Percentiles rank a stretch among this genome's conserved stretches.
These are phyloP conservation scores for Ogataea henricii DNA, from an alignment of 805 yeast genomes.

Conservation along the genomic window DNA sequence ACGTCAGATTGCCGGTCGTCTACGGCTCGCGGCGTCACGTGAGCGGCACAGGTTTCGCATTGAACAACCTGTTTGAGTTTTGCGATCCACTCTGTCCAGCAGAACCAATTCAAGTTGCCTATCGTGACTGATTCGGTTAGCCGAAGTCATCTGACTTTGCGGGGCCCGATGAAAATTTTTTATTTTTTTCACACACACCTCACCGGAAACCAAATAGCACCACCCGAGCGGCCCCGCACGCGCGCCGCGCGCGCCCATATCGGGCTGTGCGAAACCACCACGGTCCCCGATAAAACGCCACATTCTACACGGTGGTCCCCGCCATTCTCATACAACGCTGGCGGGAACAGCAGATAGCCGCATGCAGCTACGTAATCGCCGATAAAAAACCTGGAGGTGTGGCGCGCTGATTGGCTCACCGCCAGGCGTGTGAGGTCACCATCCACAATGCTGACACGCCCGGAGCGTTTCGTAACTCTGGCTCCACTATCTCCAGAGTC, in stretches of 20 bases:
- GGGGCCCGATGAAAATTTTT: conserved; percentile 2
- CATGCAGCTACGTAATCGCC: conserved; percentile 7
- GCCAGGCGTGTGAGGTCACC: background rate
- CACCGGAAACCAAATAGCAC: background rate
- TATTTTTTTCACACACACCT: background rate
- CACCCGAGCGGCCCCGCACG: background rate
- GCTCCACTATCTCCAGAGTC: conserved; percentile 7
- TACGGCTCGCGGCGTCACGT: too few species aligned
- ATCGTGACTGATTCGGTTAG: background rate
- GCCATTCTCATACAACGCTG: background rate
- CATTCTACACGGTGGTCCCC: background rate
- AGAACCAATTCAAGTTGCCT: background rate
- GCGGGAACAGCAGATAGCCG: background rate
- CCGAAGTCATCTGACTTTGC: conserved; percentile 1
- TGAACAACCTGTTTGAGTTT: background rate
- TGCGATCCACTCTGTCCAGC: background rate
- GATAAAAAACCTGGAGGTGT: conserved; percentile 1
- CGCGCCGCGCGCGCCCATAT: background rate
- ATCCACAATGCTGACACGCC: background rate
- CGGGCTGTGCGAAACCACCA: background rate
- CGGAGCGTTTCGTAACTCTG: background rate
- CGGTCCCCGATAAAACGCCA: background rate
- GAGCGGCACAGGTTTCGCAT: background rate
- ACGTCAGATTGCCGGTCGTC: background rate
- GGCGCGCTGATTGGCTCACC: conserved; percentile 6